phyloP scores from a whole-genome alignment of 345 rosid genomes.

The Citropsis articulata region DNA sequence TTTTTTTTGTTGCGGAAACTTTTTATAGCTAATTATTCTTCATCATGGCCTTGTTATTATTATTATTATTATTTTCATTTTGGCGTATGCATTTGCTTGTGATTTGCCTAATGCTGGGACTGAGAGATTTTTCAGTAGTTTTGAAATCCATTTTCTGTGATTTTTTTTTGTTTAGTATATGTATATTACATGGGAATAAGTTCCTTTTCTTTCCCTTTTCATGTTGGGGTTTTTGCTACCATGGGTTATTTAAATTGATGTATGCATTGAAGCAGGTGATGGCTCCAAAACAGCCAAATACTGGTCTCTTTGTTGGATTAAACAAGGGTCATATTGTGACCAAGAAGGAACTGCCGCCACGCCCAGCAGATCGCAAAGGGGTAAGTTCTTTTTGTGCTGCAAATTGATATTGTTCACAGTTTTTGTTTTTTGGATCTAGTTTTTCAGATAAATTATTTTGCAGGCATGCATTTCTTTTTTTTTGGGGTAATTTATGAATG shows the following conservation, averaged over 20 bases:
- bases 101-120: background rate
- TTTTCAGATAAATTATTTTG: background rate
- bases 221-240: background rate
- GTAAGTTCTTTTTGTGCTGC: slow-evolving; percentile 26
- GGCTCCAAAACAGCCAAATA: slow-evolving; percentile 55
- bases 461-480: background rate
- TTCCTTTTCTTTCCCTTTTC: background rate
- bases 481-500: background rate
- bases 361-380: slow-evolving; percentile 58
- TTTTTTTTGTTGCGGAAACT: background rate
- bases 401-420: background rate
- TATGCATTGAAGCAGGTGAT: slow-evolving; percentile 29
- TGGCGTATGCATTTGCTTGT: background rate
- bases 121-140: too few species aligned
- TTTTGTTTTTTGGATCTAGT: background rate
- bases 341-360: slow-evolving; percentile 50
- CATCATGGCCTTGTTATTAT: background rate
- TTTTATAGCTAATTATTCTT: background rate
- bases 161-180: background rate
- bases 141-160: background rate
- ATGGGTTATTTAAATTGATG: background rate
- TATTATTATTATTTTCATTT: background rate
- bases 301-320: slow-evolving; percentile 61
- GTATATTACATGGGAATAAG: background rate
- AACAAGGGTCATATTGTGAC: slow-evolving; percentile 68